Conservation (phyloP, 441 rosid genomes). For the Biscutella laevigata region DNA sequence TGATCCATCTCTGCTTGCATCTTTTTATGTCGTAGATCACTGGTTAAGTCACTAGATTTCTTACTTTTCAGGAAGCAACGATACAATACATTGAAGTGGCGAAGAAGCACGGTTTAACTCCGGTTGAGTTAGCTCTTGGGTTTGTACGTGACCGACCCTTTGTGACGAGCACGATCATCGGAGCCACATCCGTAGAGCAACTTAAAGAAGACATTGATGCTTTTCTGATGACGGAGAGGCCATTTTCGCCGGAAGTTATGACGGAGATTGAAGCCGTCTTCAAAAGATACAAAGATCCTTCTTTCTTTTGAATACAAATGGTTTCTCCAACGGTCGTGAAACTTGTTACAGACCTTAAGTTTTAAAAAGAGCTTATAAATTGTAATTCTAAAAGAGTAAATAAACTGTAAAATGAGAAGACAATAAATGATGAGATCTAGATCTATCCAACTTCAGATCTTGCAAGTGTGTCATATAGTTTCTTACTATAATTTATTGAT, state of each 20-base stretch:
- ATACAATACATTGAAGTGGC: constrained; percentile 51
- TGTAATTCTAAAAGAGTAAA: too few relatives aligned
- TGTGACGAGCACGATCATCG: constrained; percentile 76
- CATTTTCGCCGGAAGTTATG: constrained; percentile 53
- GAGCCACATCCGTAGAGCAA: constrained; percentile 71
- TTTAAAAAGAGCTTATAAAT: too few relatives aligned
- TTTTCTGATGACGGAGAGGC: constrained; percentile 54
- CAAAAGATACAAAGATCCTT: constrained; percentile 73
- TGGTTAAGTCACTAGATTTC: too few relatives aligned
- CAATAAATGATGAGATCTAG: neutral
- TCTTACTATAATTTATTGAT: neutral
- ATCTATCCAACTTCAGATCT: neutral
- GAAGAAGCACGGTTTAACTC: constrained; percentile 64
- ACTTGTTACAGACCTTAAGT: too few relatives aligned
- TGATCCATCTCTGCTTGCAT: neutral
- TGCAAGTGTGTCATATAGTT: neutral
- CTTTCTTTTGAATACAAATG: constrained; percentile 26
- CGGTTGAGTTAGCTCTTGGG: constrained; percentile 68
- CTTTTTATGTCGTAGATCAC: neutral
- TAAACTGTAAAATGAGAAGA: too few relatives aligned
- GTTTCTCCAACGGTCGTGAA: too few relatives aligned
- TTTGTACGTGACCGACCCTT: constrained; percentile 72
- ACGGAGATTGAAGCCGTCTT: constrained; percentile 56
- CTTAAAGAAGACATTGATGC: constrained; percentile 80
- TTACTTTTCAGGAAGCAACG: constrained; percentile 54